phyloP scores from a whole-genome alignment of 768 basidiomycete species.

The Agaricus subrufescens region DNA sequence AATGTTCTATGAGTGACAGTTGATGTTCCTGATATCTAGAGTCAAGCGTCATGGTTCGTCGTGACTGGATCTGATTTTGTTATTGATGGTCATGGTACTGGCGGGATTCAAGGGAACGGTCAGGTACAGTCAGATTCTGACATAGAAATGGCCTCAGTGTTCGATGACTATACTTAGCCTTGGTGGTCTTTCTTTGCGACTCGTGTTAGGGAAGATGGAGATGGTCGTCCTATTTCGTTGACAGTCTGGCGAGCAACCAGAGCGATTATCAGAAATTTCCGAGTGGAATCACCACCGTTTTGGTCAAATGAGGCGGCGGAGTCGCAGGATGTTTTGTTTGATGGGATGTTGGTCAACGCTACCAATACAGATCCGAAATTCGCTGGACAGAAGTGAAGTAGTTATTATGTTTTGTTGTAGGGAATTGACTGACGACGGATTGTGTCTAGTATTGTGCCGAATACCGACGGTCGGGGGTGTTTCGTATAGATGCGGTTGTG shows the following conservation, averaged over 20 bases:
- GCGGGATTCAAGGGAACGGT: conserved; percentile 58
- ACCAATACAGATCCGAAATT: conserved; percentile 49
- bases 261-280: conserved; percentile 42
- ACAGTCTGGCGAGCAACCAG: conserved; percentile 41
- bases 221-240: conserved; percentile 54
- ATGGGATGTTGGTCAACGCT: conserved; percentile 56
- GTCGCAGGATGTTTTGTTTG: conserved; percentile 41
- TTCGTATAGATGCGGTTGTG: background rate
- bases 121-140: conserved; percentile 27
- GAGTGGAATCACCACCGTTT: conserved; percentile 51
- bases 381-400: conserved; percentile 40
- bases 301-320: conserved; percentile 56
- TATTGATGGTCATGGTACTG: conserved; percentile 50
- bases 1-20: background rate
- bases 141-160: background rate
- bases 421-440: background rate
- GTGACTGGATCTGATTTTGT: conserved; percentile 51
- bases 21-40: conserved; percentile 22
- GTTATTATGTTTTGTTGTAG: background rate
- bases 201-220: conserved; percentile 43
- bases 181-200: conserved; percentile 59
- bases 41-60: conserved; percentile 63
- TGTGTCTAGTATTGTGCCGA: conserved; percentile 42
- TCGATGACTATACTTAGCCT: conserved; percentile 23
- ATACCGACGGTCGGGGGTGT: conserved; percentile 46